Evolutionary conservation across 352 stramenopile genomes (phyloP).

Genomic region (Phytophthora hybrid): DNA sequence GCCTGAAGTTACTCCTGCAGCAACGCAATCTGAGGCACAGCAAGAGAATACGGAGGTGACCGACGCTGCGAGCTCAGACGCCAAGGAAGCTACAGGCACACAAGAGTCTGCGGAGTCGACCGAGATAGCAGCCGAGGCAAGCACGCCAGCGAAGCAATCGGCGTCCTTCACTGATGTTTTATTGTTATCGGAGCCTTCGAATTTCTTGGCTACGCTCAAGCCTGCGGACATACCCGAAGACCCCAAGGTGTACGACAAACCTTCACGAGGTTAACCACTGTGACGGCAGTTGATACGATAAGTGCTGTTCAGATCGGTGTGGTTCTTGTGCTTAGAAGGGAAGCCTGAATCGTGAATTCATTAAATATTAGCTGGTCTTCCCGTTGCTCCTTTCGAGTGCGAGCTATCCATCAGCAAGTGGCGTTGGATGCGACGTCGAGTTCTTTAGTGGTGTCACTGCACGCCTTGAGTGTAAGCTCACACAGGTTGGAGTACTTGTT

Average conservation of each 20-base stretch:
- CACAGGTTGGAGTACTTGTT: conserved; percentile 26
- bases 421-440: conserved; percentile 9
- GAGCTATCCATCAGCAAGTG: not conserved
- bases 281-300: no score
- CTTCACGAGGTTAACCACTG: conserved; percentile 9
- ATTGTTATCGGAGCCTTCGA: conserved; percentile 26
- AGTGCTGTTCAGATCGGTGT: not conserved
- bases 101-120: not conserved
- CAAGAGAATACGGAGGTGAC: conserved; percentile 7
- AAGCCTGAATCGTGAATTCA: conserved; percentile 10
- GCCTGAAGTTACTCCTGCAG: conserved; percentile 22
- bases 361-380: conserved; percentile 29
- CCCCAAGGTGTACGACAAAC: conserved; percentile 28
- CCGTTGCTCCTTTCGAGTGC: not conserved
- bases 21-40: conserved; percentile 10
- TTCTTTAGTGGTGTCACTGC: not conserved
- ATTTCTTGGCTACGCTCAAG: conserved; percentile 34
- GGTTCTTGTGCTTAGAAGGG: not conserved
- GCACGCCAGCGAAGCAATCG: conserved; percentile 19
- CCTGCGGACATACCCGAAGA: conserved; percentile 23
- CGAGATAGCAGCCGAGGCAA: conserved; percentile 6
- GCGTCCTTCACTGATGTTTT: conserved; percentile 22
- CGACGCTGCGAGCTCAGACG: not conserved
- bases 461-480: conserved; percentile 10
- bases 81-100: no score